Conservation (phyloP, 1,139 yeast genomes). For the Blastobotrys niveus region DNA sequence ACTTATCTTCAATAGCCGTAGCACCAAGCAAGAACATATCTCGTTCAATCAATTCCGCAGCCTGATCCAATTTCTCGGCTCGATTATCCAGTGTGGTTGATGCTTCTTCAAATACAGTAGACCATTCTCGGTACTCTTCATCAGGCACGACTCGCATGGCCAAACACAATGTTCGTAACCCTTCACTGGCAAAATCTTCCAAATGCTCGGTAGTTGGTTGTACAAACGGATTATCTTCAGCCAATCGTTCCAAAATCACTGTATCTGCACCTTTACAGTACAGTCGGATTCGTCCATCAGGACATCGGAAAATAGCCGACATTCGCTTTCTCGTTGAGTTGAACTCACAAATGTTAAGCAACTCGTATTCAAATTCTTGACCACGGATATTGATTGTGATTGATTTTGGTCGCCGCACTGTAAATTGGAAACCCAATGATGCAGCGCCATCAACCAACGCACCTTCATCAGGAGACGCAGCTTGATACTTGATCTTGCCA, state of each 20-base stretch:
- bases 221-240: constrained; percentile 70
- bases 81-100: constrained; percentile 76
- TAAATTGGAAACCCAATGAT: constrained; percentile 73
- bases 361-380: constrained; percentile 56
- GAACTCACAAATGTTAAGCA: constrained; percentile 89
- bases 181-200: constrained; percentile 96
- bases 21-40: constrained; percentile 84
- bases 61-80: constrained; percentile 70
- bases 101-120: constrained; percentile 61
- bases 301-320: constrained; percentile 92
- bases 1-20: constrained; percentile 95
- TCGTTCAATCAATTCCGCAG: constrained; percentile 76
- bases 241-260: constrained; percentile 80
- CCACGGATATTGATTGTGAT: constrained; percentile 57
- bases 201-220: constrained; percentile 78
- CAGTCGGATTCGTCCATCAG: constrained; percentile 84
- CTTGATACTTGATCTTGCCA: constrained; percentile 74
- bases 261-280: constrained; percentile 98
- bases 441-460: constrained; percentile 98
- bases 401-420: constrained; percentile 77
- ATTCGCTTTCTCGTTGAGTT: constrained; percentile 96
- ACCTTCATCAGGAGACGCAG: constrained; percentile 99
- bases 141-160: constrained; percentile 80
- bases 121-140: constrained; percentile 67
- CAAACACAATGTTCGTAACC: constrained; percentile 88